Evolutionary conservation across 2,329 filamentous ascomycete species (phyloP).

Genomic region (Pestalotiopsis sp.): DNA sequence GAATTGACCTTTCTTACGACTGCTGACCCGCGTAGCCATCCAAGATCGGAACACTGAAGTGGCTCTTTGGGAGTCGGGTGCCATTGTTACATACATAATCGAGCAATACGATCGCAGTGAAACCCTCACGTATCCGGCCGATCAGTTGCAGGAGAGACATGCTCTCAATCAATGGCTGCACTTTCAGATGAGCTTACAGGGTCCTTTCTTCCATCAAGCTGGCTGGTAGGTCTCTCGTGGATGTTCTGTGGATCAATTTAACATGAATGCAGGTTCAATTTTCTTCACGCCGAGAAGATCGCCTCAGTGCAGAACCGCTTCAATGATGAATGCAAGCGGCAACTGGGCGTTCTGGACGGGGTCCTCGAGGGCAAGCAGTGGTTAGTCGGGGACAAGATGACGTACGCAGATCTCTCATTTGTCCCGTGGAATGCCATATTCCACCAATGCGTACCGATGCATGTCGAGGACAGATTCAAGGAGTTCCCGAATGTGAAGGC

Average conservation of each 20-base stretch:
- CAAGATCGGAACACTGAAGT: conserved; percentile 44
- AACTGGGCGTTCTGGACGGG: conserved; percentile 18
- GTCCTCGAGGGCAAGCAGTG: conserved; percentile 17
- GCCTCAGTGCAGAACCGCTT: conserved; percentile 28
- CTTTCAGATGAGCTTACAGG: conserved; percentile 46
- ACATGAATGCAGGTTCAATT: conserved; percentile 22
- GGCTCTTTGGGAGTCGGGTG: conserved; percentile 50
- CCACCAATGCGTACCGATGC: no score
- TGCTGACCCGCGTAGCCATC: conserved; percentile 20
- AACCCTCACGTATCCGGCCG: no score
- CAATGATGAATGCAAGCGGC: conserved; percentile 24
- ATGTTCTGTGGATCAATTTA: no score
- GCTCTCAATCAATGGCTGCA: conserved; percentile 41
- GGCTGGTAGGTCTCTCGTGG: conserved; percentile 20
- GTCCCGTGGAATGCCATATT: conserved; percentile 14
- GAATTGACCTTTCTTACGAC: accelerated
- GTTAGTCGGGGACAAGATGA: conserved; percentile 24
- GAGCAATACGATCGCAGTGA: no score
- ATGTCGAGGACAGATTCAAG: no score
- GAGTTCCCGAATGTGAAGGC: no score
- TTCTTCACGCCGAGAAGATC: conserved; percentile 34
- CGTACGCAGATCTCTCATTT: conserved; percentile 24
- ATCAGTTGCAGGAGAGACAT: no score
- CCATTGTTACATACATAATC: conserved; percentile 36
- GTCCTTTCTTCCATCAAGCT: conserved; percentile 44